These are phyloP conservation scores for Ophiostoma tasmaniense DNA, from an alignment of 2,329 filamentous ascomycete species.

Conservation along the genomic window DNA sequence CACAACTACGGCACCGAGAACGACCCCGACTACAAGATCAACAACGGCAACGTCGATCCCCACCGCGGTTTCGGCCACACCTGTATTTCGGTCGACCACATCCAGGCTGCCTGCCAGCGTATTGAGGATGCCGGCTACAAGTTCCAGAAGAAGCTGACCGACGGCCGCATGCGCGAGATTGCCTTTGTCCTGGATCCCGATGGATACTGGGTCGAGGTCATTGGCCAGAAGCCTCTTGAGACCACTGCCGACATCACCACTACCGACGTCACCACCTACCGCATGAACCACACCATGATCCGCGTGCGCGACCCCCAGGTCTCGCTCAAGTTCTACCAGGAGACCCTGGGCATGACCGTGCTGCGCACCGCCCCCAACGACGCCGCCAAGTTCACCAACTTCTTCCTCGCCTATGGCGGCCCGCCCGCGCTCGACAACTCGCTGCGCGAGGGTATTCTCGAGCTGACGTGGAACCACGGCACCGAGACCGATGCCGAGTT, in stretches of 20 bases:
- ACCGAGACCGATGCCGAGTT: conserved; percentile 80
- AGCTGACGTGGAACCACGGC: conserved; percentile 77
- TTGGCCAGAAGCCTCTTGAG: conserved; percentile 63
- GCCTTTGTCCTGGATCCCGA: conserved; percentile 88
- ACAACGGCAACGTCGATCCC: conserved; percentile 87
- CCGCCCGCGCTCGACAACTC: conserved; percentile 40
- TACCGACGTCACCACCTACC: conserved; percentile 69
- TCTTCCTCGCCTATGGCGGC: conserved; percentile 75
- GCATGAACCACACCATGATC: conserved; percentile 89
- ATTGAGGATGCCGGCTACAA: conserved; percentile 83
- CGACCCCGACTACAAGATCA: conserved; percentile 69
- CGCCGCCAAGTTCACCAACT: conserved; percentile 73
- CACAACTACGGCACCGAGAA: conserved; percentile 83
- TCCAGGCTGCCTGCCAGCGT: conserved; percentile 81
- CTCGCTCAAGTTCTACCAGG: conserved; percentile 72
- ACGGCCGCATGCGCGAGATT: conserved; percentile 80
- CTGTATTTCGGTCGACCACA: conserved; percentile 72
- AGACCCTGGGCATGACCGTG: conserved; percentile 80
- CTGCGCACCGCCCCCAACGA: conserved; percentile 63
- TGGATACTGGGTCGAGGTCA: conserved; percentile 78
- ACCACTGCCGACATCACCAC: conserved; percentile 62
- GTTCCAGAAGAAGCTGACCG: conserved; percentile 90
- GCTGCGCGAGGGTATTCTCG: conserved; percentile 69
- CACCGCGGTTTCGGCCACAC: conserved; percentile 78
- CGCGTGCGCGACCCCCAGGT: conserved; percentile 75